Conservation (phyloP, 2,329 filamentous ascomycete genomes). For the Tolypocladium inflatum region DNA sequence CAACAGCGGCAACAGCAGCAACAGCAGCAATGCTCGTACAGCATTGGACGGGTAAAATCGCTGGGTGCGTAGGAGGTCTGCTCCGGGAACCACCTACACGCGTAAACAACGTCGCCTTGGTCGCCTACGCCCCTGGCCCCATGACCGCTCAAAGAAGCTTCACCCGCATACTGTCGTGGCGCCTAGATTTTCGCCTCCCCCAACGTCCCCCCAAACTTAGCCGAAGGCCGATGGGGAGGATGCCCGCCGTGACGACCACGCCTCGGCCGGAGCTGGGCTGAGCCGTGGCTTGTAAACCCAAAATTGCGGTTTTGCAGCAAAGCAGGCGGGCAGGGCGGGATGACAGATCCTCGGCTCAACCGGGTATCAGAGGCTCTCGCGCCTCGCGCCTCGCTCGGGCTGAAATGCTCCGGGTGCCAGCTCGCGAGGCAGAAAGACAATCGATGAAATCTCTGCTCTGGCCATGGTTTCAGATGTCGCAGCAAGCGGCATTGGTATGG, state of each 20-base stretch:
- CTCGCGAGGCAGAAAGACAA: neutral
- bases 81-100: neutral
- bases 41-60: neutral
- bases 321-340: neutral
- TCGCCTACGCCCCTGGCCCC: neutral
- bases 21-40: too few relatives aligned
- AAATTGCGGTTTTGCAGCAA: neutral
- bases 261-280: neutral
- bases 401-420: neutral
- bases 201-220: neutral
- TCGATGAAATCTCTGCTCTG: neutral
- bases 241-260: neutral
- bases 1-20: neutral
- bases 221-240: neutral
- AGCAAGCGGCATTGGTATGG: neutral
- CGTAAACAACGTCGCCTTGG: neutral
- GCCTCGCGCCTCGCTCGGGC: neutral
- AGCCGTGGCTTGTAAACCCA: neutral
- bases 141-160: neutral
- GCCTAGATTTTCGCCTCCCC: neutral
- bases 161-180: neutral
- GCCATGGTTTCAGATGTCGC: neutral
- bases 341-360: neutral
- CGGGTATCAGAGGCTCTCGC: neutral
- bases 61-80: neutral